Evolutionary conservation across 306 rosid genomes (phyloP), one percentile per base, ranked within the genome.

Genomic region (Prunus mongolica): DNA sequence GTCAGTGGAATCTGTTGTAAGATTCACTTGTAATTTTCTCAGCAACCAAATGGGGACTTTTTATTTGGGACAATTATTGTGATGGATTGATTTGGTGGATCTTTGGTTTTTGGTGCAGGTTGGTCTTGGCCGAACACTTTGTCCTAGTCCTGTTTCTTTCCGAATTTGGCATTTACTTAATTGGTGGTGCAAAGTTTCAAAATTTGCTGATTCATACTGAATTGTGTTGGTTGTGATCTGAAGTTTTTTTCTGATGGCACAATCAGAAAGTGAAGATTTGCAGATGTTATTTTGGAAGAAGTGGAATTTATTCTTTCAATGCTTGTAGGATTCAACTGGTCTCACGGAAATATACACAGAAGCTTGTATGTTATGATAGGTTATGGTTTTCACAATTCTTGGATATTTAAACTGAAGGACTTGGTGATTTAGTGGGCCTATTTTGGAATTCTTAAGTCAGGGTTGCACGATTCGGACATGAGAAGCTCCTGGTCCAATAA

Each of bases 401-500:
- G 82, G 82, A 84, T 82, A 81, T 84, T 88, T 70, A 83, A 86
- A 75, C 82, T 82, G 61, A 78, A 73, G 73, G 71, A 71, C 68
- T 81, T 80, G 45, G 67, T 76, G 55, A 63, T 74, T 73, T 81
- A 82, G 91, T 57, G 79, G 63, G 81, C 70, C 46, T 81, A 77
- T 78, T 45, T 55, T 62, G 25, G 49, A 69, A 84, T 75, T 67
- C 68, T 57, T 50, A 41, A 78, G 71, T 74, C 73, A 34, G 75
- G 51, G 86, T 83, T 70, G 76, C 73, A 65, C 76, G 22, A 78
- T 77, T 89, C 79, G 88, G 96, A 87, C 87, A 93, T 96, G 99
- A 93, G 98, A 91, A 86, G 93, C 85, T 76, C 88, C 76, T 89
- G 97, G 99, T 84, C 77, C 71, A 89, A 87, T 77, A 96, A 93